Evolutionary conservation across 2,329 filamentous ascomycete genomes (phyloP), one percentile per base, ranked within the genome.

Genomic region (Aspergillus latus): DNA sequence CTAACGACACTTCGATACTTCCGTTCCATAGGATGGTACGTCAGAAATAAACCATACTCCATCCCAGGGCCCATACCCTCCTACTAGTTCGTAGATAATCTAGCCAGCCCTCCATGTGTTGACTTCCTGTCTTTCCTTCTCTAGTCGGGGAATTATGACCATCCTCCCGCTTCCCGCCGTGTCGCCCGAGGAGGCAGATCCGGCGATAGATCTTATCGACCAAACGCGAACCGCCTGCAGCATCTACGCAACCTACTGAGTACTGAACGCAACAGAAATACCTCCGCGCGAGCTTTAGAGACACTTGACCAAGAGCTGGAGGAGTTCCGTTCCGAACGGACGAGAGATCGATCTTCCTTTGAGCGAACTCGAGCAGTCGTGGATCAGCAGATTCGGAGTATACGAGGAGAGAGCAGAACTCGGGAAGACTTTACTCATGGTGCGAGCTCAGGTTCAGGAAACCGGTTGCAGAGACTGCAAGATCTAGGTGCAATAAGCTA

Each of bases 71-170:
- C 45, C 26, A 45, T 21, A 40, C 13, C 1, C 9, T 40, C 26
- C 9, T 34, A 8, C 40, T 49, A 42, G 34, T 11, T 21, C 39
- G 16, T 37, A 26, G 26, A 28, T 36, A 13, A 52, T 30, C 13
- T 4, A 21, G 21, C 34, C 49, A 39, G n/a, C 13, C 34, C 45
- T 48, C 54, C 55, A 59, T 56, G 48, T 62, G 59, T 62, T 67
- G 59, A 66, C 64, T 43, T 44, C 59, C 58, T 52, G 11, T 42
- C 49, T 47, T 53, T 49, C 42, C 21, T 13, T 49, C 39, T 61
- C 21, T 61, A 78, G 76, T 74, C 76, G 56, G 73, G 72, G 49
- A 76, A 75, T 56, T 73, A 75, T 68, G 74, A 76, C 63, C 70
- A 72, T 58, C 74, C 75, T 52, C 71, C 72, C 52, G 74, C 73